These are phyloP conservation scores for Tothia fuscella DNA, from an alignment of 2,329 filamentous ascomycete species.

Conservation along the genomic window DNA sequence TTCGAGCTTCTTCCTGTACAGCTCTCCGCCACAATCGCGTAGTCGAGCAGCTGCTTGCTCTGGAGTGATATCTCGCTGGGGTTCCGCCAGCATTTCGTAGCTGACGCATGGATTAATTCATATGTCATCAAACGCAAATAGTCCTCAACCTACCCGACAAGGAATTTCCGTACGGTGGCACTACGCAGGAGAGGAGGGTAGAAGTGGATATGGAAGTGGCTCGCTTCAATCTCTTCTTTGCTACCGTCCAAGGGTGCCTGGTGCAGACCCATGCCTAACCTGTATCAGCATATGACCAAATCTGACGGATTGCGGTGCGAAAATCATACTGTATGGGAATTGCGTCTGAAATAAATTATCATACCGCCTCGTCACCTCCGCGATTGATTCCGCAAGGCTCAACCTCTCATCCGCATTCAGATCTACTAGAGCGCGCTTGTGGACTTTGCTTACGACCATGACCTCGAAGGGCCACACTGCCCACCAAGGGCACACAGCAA, in stretches of 20 bases:
- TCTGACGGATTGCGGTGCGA: not conserved
- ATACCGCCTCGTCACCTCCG: conserved; percentile 81
- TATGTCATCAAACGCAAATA: not conserved
- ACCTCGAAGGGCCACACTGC: conserved; percentile 95
- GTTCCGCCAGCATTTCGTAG: conserved; percentile 92
- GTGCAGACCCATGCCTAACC: conserved; percentile 74
- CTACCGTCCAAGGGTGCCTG: conserved; percentile 81
- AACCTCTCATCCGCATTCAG: conserved; percentile 58
- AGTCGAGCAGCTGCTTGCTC: conserved; percentile 81
- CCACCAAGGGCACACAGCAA: conserved; percentile 95
- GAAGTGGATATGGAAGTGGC: conserved; percentile 95
- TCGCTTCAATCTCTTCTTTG: conserved; percentile 71
- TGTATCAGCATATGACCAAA: not conserved
- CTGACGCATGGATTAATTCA: conserved; percentile 17
- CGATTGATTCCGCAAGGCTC: conserved; percentile 69
- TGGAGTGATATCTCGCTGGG: conserved; percentile 95
- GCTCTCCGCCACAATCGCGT: conserved; percentile 61
- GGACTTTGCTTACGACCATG: conserved; percentile 73
- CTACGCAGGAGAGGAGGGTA: conserved; percentile 88
- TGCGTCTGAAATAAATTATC: conserved; percentile 95
- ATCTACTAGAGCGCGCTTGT: conserved; percentile 77
- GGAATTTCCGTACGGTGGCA: conserved; percentile 87
- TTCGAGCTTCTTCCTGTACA: conserved; percentile 63
- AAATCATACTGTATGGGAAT: conserved; percentile 74
- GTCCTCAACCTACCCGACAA: conserved; percentile 53